Percentiles rank a stretch among this genome's conserved stretches.
phyloP scores from a whole-genome alignment of 108 stramenopile species.

The Nitzschia inconspicua region DNA sequence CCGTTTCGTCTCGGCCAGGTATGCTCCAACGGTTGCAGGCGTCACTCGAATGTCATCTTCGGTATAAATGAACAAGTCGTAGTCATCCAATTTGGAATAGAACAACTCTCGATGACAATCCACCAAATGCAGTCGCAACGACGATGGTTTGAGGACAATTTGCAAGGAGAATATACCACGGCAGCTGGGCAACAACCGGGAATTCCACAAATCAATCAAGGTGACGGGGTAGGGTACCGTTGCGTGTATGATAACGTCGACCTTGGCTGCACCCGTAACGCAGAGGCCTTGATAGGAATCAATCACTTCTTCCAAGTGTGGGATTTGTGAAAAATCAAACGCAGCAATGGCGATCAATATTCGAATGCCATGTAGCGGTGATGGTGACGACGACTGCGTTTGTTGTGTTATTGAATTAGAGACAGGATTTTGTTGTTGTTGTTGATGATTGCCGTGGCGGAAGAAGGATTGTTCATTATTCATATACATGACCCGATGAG shows the following conservation, averaged over 20 bases:
- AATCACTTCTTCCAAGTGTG: slow-evolving; percentile 80
- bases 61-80: slow-evolving; percentile 82
- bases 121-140: slow-evolving; percentile 70
- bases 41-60: slow-evolving; percentile 86
- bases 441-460: neutral
- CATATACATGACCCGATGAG: neutral
- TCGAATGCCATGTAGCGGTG: slow-evolving; percentile 33
- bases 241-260: slow-evolving; percentile 73
- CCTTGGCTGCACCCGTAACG: slow-evolving; percentile 61
- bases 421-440: neutral
- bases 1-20: slow-evolving; percentile 68
- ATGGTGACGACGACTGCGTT: neutral
- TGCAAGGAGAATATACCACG: slow-evolving; percentile 41
- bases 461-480: neutral
- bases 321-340: slow-evolving; percentile 78
- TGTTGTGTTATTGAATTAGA: neutral
- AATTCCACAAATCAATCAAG: slow-evolving; percentile 75
- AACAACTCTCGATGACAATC: slow-evolving; percentile 79
- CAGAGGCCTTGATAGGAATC: slow-evolving; percentile 77
- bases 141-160: slow-evolving; percentile 50
- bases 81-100: slow-evolving; percentile 70
- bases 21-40: slow-evolving; percentile 73
- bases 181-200: slow-evolving; percentile 53
- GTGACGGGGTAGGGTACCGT: slow-evolving; percentile 64
- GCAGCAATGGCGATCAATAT: slow-evolving; percentile 75